Evolutionary conservation across 164 flowering plant species (phyloP), one percentile per base, ranked within the genome.

Genomic region (Liriodendron chinense): DNA sequence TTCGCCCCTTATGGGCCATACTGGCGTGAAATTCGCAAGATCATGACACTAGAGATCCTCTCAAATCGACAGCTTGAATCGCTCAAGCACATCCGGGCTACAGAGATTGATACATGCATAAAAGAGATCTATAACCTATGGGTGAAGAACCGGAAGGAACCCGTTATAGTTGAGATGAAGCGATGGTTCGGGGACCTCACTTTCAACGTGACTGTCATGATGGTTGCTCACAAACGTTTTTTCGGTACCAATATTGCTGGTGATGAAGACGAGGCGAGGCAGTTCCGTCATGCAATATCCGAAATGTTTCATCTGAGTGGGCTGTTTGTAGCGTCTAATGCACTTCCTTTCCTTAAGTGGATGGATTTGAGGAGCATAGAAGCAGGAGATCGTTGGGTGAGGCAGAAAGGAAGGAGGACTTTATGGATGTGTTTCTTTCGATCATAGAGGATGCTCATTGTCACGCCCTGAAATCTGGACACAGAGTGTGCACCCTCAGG

Each of bases 371-470:
- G 24, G 78, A 79, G 67, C 79, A 79, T 16, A 48, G 73, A 2
- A 9, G 20, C 2, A 49, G 18, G 68, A 76, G 64, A 28, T 10
- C 16, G 9, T 10, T 3, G 18, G 34, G 10, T 34, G 77, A 47
- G 47, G 34, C 26, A n/a, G 69, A 65, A 9, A 64, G 57, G 12
- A 78, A 72, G 65, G n/a, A n/a, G n/a, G 85, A 82, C 59, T 82
- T 82, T 47, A 74, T 82, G 16, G 80, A 82, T 25, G 79, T 80
- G 75, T 68, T 82, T 80, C 20, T 82, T 23, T 48, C 78, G 1
- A 28, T 61, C 1, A 24, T 71, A 10, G 77, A 77, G 0, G 71
- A 72, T 22, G 23, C 43, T 1, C 1, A n/a, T n/a, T n/a, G n/a
- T n/a, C n/a, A n/a, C n/a, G n/a, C n/a, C n/a, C n/a, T n/a, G n/a